Conservation (phyloP, 73 alveolate genomes). For the Paraurostyla sp. region DNA sequence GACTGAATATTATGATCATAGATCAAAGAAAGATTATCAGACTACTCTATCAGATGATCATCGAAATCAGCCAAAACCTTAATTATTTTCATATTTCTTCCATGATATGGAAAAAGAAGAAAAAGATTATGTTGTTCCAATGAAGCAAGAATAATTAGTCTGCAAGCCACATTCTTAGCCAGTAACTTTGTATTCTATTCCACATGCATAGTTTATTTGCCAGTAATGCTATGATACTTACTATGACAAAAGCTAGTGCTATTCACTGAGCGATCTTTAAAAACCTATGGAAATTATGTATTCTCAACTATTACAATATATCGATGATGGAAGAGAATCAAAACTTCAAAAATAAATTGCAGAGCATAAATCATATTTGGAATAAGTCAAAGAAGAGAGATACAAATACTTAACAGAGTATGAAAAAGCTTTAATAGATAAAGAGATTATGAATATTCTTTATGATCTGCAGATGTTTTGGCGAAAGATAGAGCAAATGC, state of each 20-base stretch:
- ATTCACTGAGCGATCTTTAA: conserved; percentile 6
- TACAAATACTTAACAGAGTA: conserved; percentile 14
- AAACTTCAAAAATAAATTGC: not conserved
- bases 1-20: conserved; percentile 30
- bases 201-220: conserved; percentile 21
- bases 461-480: conserved; percentile 23
- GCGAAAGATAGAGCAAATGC: conserved; percentile 35
- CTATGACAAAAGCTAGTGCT: conserved; percentile 19
- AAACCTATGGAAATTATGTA: conserved; percentile 48
- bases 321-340: conserved; percentile 15
- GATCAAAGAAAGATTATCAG: conserved; percentile 9
- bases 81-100: conserved; percentile 27
- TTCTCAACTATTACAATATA: not conserved
- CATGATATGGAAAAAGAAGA: conserved; percentile 56
- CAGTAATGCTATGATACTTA: conserved; percentile 17
- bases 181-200: conserved; percentile 29
- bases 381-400: conserved; percentile 38
- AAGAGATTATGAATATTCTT: not conserved
- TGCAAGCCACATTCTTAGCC: conserved; percentile 33
- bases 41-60: not conserved
- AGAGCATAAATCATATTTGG: conserved; percentile 32
- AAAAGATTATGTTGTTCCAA: not conserved
- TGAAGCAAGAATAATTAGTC: not conserved
- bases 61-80: not conserved
- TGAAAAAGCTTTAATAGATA: conserved; percentile 35